phyloP scores from a whole-genome alignment of 352 stramenopile species.

The Peronosclerospora sorghi region DNA sequence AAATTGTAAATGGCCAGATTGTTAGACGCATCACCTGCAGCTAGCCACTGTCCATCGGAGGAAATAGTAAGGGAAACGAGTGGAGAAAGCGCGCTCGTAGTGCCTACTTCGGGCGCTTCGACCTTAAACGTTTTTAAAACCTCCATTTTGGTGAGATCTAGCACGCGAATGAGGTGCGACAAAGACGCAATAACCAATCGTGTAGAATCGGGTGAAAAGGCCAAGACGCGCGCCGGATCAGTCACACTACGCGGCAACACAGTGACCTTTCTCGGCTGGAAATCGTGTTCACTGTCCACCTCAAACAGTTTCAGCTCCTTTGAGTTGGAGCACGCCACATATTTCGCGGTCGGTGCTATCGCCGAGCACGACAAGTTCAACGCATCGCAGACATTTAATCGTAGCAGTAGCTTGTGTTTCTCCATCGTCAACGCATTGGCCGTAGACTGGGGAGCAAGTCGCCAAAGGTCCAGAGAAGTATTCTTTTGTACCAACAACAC shows the following conservation, averaged over 20 bases:
- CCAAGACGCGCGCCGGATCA: conserved; percentile 48
- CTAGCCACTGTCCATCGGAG: conserved; percentile 73
- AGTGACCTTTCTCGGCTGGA: conserved; percentile 46
- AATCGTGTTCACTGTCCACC: conserved; percentile 36
- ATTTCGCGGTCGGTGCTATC: conserved; percentile 75
- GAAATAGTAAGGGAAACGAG: conserved; percentile 69
- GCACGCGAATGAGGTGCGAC: conserved; percentile 55
- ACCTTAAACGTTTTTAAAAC: conserved; percentile 67
- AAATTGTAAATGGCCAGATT: conserved; percentile 74
- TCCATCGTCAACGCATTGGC: conserved; percentile 25
- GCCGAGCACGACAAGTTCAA: conserved; percentile 79
- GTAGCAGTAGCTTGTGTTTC: conserved; percentile 59
- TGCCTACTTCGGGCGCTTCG: conserved; percentile 10
- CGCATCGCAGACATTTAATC: conserved; percentile 63
- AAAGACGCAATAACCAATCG: conserved; percentile 55
- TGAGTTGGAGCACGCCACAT: conserved; percentile 79
- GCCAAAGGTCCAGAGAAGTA: conserved; percentile 65
- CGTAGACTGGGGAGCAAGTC: conserved; percentile 24
- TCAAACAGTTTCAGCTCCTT: conserved; percentile 84
- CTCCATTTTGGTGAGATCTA: conserved; percentile 64
- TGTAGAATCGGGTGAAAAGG: conserved; percentile 71
- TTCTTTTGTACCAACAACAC: conserved; percentile 67
- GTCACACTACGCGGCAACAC: conserved; percentile 23
- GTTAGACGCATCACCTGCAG: conserved; percentile 52
- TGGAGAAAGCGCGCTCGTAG: conserved; percentile 17